Base-by-base conservation (phyloP, 78 protist species). In the Dictyostelium intermedium region DNA sequence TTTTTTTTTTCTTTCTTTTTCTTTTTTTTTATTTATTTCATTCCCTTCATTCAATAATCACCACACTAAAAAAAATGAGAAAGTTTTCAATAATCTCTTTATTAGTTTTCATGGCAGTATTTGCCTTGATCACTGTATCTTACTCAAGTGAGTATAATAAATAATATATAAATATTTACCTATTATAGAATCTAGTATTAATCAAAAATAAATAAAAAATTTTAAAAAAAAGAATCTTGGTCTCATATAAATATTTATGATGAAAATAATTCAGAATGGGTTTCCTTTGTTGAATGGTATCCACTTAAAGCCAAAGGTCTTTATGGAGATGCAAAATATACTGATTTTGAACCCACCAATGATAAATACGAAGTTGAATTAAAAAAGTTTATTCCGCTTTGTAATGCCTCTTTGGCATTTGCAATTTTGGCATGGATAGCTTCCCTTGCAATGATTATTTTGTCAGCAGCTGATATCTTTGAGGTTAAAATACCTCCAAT, bases 371-470 rank as follows among this genome's bases (percentile, higher is more conserved):
- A n/a, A n/a, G n/a, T n/a, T 0, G 5, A 56, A 18, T 20, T 56
- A 56, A 56, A 56, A 0, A 20, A 20, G 0, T 56, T 56, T 56
- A 56, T 56, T 20, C 66, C 1, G 20, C n/a, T 56, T 20, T 16
- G 8, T 5, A 56, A 35, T 73, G 80, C 80, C 5, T 27, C 41
- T 27, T 73, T 73, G 11, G 14, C 80, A 35, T 73, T 73, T 73
- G 80, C 80, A 20, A 35, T 73, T 73, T 20, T 73, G 5, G 80
- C 80, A 73, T 73, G 80, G 80, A 13, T 73, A 20, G 80, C 7
- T 20, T 30, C 80, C 0, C 9, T 73, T 34, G 80, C 0, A 20
- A 30, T 73, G 39, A 73, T 73, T 73, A 18, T 35, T 9, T 1
- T 73, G 13, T 35, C 53, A 35, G 23, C 35, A 18, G 5, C 23